phyloP scores from a whole-genome alignment of 2,329 filamentous ascomycete genomes.

The Talaromyces verruculosus region DNA sequence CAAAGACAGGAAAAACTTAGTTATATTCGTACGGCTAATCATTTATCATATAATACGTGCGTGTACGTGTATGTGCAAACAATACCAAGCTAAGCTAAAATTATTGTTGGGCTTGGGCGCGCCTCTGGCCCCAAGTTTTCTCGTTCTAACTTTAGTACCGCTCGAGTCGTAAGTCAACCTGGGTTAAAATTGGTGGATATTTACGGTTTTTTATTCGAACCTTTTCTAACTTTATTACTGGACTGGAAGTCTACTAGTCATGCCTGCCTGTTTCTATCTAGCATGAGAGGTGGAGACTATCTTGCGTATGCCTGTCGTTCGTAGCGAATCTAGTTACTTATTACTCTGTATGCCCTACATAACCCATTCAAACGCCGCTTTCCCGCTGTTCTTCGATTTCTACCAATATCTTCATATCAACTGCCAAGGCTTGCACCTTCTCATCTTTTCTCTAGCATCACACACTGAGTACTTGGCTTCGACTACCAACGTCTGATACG shows the following conservation, averaged over 20 bases:
- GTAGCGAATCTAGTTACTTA: slow-evolving; percentile 1
- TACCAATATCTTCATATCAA: neutral
- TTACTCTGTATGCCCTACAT: slow-evolving; percentile 10
- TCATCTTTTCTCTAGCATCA: neutral
- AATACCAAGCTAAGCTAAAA: slow-evolving; percentile 7
- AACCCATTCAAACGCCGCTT: slow-evolving; percentile 8
- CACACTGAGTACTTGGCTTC: neutral
- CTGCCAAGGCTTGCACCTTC: neutral
- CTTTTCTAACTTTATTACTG: slow-evolving; percentile 10
- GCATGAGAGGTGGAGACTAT: neutral
- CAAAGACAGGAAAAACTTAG: neutral
- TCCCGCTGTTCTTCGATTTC: slow-evolving; percentile 6
- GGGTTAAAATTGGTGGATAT: slow-evolving; percentile 11
- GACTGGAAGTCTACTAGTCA: slow-evolving; percentile 18
- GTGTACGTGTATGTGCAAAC: neutral
- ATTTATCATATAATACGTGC: slow-evolving; percentile 1
- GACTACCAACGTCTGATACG: neutral
- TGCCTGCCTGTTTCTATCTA: slow-evolving; percentile 8
- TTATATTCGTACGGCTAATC: neutral
- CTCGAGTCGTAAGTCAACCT: slow-evolving; percentile 3
- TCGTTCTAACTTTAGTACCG: slow-evolving; percentile 10
- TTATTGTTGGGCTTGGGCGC: slow-evolving; percentile 16
- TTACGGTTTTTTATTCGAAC: slow-evolving; percentile 5
- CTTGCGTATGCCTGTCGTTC: neutral
- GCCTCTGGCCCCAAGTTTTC: slow-evolving; percentile 16